Evolutionary conservation across 495 filamentous ascomycete species (phyloP).

Genomic region (Penicillium desertorum): DNA sequence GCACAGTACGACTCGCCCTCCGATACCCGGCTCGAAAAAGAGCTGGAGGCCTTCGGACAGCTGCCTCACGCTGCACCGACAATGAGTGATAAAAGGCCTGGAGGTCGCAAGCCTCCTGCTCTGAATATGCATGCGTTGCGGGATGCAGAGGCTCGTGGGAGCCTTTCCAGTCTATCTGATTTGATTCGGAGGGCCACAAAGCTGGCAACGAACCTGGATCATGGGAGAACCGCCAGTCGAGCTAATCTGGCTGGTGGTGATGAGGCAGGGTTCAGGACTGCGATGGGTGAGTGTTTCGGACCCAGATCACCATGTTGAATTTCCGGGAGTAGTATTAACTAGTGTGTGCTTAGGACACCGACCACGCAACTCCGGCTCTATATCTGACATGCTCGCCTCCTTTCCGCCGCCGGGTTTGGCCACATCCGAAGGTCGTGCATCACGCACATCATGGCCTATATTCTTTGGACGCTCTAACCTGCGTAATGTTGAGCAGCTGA

Average conservation of each 20-base stretch:
- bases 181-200: constrained; percentile 85
- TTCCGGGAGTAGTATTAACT: constrained; percentile 1
- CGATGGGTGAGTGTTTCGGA: constrained; percentile 25
- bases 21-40: constrained; percentile 27
- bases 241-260: constrained; percentile 43
- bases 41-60: constrained; percentile 24
- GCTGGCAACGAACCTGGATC: constrained; percentile 84
- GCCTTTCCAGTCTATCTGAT: constrained; percentile 87
- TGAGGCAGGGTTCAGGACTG: constrained; percentile 30
- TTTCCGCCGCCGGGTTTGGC: constrained; percentile 80
- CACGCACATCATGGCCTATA: constrained; percentile 43
- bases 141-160: constrained; percentile 78
- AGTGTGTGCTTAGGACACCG: constrained; percentile 26
- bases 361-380: constrained; percentile 55
- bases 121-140: constrained; percentile 77
- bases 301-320: not conserved
- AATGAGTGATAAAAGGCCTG: constrained; percentile 44
- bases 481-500: constrained; percentile 35
- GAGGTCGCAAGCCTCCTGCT: constrained; percentile 64
- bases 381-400: constrained; percentile 88
- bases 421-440: constrained; percentile 47
- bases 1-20: constrained; percentile 11
- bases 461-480: constrained; percentile 41
- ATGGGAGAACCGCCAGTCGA: constrained; percentile 77
- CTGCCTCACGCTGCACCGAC: constrained; percentile 41